Conservation (phyloP, 208 protist genomes). For the Trypanosoma brucei region DNA sequence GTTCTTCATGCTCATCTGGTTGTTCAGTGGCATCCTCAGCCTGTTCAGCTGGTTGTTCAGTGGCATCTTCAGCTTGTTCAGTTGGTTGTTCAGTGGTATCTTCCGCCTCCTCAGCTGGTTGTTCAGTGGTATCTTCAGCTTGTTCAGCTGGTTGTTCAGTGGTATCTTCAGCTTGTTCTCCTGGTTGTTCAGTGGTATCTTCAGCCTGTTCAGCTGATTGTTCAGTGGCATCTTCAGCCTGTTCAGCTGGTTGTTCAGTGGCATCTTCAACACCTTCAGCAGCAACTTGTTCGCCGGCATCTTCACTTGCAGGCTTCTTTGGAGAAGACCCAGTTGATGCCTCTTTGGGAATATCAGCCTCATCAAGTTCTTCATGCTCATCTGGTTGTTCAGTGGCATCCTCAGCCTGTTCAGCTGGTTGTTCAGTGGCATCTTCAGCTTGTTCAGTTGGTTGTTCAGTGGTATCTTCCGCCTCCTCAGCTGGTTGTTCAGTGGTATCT, state of each 20-base stretch:
- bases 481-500: background rate
- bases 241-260: constrained; percentile 1
- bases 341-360: background rate
- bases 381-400: background rate
- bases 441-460: background rate
- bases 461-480: background rate
- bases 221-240: background rate
- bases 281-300: background rate
- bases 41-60: background rate
- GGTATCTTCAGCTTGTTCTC: background rate
- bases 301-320: background rate
- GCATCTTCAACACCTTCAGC: constrained; percentile 1
- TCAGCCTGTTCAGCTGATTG: background rate
- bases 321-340: background rate
- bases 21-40: background rate
- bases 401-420: background rate
- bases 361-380: constrained; percentile 3
- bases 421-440: background rate
- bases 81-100: constrained; percentile 2
- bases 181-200: background rate
- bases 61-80: background rate
- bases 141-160: background rate
- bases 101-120: background rate
- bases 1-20: constrained; percentile 1
- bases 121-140: background rate